Conservation (phyloP, 225 moss, liverwort and hornwort species). For the Neckera pumila region DNA sequence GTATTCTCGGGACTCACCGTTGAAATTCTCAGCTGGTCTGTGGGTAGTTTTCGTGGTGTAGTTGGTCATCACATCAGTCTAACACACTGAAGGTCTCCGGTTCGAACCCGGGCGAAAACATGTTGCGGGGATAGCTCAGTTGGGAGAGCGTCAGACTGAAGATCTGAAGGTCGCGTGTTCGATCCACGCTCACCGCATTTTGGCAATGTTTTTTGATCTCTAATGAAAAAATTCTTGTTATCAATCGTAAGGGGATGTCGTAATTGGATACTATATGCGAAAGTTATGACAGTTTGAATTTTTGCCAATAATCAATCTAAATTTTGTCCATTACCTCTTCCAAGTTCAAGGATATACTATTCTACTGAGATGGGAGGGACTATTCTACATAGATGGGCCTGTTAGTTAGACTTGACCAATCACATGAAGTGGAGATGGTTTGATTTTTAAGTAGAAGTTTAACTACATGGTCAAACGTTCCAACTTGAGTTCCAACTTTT, state of each 20-base stretch:
- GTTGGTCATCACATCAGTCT: constrained; percentile 22
- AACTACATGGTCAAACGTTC: background rate
- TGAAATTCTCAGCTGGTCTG: fast-evolving
- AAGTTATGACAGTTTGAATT: too few species aligned
- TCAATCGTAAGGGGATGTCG: background rate
- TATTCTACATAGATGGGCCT: too few species aligned
- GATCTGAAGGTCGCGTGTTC: background rate
- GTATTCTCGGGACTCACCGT: background rate
- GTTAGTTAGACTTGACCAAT: too few species aligned
- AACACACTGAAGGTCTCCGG: constrained; percentile 15
- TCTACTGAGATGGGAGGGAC: too few species aligned
- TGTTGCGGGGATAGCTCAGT: background rate
- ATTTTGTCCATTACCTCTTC: background rate
- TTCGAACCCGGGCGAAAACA: constrained; percentile 7
- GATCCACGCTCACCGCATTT: background rate
- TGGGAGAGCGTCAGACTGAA: background rate
- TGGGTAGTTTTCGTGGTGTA: background rate
- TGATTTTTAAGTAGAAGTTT: background rate
- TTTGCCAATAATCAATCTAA: background rate
- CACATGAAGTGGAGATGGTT: background rate
- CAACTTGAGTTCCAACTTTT: background rate
- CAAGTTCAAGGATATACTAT: background rate
- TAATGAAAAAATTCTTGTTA: background rate
- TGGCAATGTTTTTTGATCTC: too few species aligned
- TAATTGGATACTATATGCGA: background rate